A percentile compares a stretch with the other conserved stretches of the same genome.
These are phyloP conservation scores for Chytriomyces hyalinus DNA, from an alignment of 192 early-diverging fungal species.

Conservation along the genomic window DNA sequence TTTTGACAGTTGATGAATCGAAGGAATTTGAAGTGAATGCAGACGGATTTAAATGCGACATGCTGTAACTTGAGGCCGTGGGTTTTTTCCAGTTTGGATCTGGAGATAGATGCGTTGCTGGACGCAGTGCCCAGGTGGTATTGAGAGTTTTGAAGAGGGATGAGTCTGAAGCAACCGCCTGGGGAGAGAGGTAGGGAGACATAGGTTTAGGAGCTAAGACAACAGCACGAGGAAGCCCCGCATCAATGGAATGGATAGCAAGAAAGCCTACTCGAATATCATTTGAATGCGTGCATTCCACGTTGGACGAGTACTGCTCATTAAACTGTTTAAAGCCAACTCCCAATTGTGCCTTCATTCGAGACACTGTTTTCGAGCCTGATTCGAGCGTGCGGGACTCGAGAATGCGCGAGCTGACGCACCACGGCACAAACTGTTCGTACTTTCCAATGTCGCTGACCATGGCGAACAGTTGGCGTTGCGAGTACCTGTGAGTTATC, in stretches of 20 bases:
- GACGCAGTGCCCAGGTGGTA: conserved; percentile 72
- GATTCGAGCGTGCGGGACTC: conserved; percentile 31
- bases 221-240: neutral
- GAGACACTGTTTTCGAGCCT: neutral
- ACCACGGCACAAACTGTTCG: conserved; percentile 82
- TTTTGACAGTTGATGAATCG: neutral
- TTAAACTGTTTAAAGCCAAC: conserved; percentile 80
- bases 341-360: conserved; percentile 74
- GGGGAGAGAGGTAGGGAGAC: neutral
- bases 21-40: neutral
- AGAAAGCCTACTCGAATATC: conserved; percentile 62
- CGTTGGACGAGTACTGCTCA: conserved; percentile 80
- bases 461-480: conserved; percentile 78
- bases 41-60: neutral
- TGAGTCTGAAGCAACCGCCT: conserved; percentile 66
- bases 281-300: conserved; percentile 68
- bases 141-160: conserved; percentile 68
- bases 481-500: conserved; percentile 62
- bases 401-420: conserved; percentile 69
- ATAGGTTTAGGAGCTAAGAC: too few relatives aligned
- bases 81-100: neutral
- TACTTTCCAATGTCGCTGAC: conserved; percentile 85
- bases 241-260: neutral
- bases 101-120: conserved; percentile 25
- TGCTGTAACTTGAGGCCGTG: neutral